These are phyloP conservation scores for Magnolia kwangsiensis DNA, from an alignment of 164 flowering plant species.

Conservation along the genomic window DNA sequence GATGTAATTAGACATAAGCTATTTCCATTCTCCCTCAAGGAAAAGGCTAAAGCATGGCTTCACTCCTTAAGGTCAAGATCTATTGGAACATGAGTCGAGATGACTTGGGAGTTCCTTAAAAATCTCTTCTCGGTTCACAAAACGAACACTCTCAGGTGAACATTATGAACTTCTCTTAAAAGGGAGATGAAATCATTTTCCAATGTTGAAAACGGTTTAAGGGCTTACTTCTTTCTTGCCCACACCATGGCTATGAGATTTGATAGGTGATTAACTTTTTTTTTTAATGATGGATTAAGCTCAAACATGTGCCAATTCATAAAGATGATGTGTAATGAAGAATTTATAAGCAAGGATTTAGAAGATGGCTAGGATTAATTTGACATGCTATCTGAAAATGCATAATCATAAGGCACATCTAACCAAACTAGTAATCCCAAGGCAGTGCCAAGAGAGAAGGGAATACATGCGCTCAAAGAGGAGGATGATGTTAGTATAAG, in stretches of 20 bases:
- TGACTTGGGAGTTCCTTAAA: not conserved
- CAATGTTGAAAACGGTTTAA: not conserved
- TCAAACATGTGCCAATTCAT: not conserved
- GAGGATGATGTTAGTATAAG: too few species aligned
- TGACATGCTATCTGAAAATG: not conserved
- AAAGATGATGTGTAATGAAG: not conserved
- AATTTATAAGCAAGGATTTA: not conserved
- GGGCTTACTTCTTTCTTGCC: not conserved
- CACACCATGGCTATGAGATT: not conserved
- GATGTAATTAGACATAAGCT: not conserved
- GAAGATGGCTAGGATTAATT: not conserved
- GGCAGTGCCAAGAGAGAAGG: too few species aligned
- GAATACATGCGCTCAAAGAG: too few species aligned
- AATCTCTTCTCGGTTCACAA: not conserved
- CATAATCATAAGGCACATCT: not conserved
- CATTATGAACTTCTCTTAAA: not conserved
- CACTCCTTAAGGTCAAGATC: not conserved
- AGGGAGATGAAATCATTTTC: not conserved
- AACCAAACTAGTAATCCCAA: not conserved
- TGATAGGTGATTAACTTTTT: not conserved
- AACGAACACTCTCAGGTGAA: not conserved
- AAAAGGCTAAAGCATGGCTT: not conserved
- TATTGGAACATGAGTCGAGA: not conserved
- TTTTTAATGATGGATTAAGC: not conserved
- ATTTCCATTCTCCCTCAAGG: not conserved